These are phyloP conservation scores for Ophiostoma triangulosporum DNA, from an alignment of 2,329 filamentous ascomycete species.

Conservation along the genomic window DNA sequence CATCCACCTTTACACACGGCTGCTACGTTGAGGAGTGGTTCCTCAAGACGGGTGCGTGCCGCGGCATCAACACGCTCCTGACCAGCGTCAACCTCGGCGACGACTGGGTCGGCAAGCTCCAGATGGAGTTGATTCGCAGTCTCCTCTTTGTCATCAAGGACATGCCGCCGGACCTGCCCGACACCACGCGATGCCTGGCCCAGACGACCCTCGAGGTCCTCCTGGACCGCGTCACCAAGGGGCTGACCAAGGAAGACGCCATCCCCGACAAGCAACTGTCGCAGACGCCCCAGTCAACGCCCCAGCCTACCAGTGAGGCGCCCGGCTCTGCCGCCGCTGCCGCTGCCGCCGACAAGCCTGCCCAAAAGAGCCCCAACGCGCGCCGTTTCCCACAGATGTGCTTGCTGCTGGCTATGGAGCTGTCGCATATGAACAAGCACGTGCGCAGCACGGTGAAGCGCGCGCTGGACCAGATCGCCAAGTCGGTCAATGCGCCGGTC, in stretches of 20 bases:
- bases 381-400: constrained; percentile 51
- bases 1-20: constrained; percentile 77
- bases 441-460: constrained; percentile 78
- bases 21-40: constrained; percentile 99
- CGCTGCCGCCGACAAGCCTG: not conserved
- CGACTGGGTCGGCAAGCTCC: constrained; percentile 66
- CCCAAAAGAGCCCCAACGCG: constrained; percentile 22
- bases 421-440: constrained; percentile 91
- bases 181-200: constrained; percentile 71
- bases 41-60: constrained; percentile 81
- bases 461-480: constrained; percentile 68
- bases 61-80: constrained; percentile 79
- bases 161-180: constrained; percentile 86
- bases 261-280: constrained; percentile 3
- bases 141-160: constrained; percentile 97
- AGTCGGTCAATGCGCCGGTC: constrained; percentile 62
- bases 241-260: constrained; percentile 62
- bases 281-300: constrained; percentile 1
- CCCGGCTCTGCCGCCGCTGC: not conserved
- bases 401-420: constrained; percentile 71
- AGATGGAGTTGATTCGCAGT: constrained; percentile 80
- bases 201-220: constrained; percentile 73
- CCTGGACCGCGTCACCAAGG: constrained; percentile 64
- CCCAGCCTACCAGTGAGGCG: not conserved
- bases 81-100: constrained; percentile 77